Conservation (phyloP, 2,329 filamentous ascomycete species). For the Dactylellina sp. region DNA sequence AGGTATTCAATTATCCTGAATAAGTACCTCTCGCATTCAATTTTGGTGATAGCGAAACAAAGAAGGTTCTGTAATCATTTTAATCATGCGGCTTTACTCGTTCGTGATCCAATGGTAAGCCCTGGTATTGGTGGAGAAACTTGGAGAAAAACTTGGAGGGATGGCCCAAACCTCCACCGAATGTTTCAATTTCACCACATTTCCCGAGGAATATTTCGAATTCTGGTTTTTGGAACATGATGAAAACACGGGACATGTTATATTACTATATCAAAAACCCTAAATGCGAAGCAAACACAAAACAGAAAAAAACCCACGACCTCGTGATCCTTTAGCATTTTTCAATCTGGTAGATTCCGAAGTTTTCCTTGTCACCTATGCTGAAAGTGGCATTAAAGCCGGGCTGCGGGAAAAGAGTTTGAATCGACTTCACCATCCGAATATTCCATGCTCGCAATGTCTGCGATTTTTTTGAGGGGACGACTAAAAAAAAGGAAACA, state of each 20-base stretch:
- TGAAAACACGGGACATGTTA: too few relatives aligned
- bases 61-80: slow-evolving; percentile 19
- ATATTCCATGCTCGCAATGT: slow-evolving; percentile 16
- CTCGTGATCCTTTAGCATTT: slow-evolving; percentile 32
- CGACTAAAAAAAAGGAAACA: too few relatives aligned
- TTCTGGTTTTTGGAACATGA: background rate
- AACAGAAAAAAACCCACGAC: too few relatives aligned
- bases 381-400: slow-evolving; percentile 52
- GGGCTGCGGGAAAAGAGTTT: slow-evolving; percentile 11
- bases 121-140: slow-evolving; percentile 54
- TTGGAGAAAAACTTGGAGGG: too few relatives aligned
- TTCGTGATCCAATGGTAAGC: slow-evolving; percentile 16
- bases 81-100: slow-evolving; percentile 14
- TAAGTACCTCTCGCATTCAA: slow-evolving; percentile 4
- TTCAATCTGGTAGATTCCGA: slow-evolving; percentile 27
- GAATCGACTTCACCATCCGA: slow-evolving; percentile 23
- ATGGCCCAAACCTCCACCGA: slow-evolving; percentile 29
- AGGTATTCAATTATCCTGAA: slow-evolving; percentile 28
- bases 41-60: slow-evolving; percentile 43
- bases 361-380: slow-evolving; percentile 12
- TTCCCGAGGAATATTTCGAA: slow-evolving; percentile 11
- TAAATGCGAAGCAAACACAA: too few relatives aligned
- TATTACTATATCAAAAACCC: too few relatives aligned
- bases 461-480: too few relatives aligned
- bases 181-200: slow-evolving; percentile 28